These are phyloP conservation scores for Tolypocladium capitatum DNA, from an alignment of 2,329 filamentous ascomycete species.

Conservation along the genomic window DNA sequence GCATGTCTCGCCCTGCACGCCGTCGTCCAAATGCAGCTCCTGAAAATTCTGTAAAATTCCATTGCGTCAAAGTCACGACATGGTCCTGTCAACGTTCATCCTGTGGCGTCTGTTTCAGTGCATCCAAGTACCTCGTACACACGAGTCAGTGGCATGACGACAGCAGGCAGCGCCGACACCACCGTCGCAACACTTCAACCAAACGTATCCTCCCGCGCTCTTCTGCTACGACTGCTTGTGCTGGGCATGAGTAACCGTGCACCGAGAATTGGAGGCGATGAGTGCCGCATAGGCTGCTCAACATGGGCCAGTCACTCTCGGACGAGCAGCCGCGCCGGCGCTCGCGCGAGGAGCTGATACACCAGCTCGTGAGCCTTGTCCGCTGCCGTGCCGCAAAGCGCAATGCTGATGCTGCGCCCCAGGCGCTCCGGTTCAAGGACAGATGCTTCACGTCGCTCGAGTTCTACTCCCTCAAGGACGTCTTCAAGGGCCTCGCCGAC, in stretches of 20 bases:
- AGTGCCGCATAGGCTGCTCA: conserved; percentile 10
- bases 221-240: not conserved
- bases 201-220: not conserved
- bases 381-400: not conserved
- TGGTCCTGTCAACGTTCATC: not conserved
- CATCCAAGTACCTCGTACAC: not conserved
- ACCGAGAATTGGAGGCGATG: conserved; percentile 7
- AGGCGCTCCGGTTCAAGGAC: conserved; percentile 52
- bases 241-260: not conserved
- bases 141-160: not conserved
- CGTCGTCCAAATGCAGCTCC: no score
- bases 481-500: conserved; percentile 59
- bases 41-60: not conserved
- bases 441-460: conserved; percentile 61
- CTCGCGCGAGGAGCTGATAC: conserved; percentile 37
- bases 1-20: no score
- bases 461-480: conserved; percentile 59
- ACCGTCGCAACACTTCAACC: not conserved
- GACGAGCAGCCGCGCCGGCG: conserved; percentile 28
- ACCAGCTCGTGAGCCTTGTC: conserved; percentile 29
- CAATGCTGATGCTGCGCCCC: not conserved
- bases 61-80: not conserved
- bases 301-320: conserved; percentile 40
- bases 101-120: not conserved
- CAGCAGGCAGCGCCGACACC: not conserved